A percentile compares a stretch with the other conserved stretches of the same genome.
Evolutionary conservation across 2,329 filamentous ascomycete species (phyloP).

Genomic region (Zymoseptoria pseudotritici): DNA sequence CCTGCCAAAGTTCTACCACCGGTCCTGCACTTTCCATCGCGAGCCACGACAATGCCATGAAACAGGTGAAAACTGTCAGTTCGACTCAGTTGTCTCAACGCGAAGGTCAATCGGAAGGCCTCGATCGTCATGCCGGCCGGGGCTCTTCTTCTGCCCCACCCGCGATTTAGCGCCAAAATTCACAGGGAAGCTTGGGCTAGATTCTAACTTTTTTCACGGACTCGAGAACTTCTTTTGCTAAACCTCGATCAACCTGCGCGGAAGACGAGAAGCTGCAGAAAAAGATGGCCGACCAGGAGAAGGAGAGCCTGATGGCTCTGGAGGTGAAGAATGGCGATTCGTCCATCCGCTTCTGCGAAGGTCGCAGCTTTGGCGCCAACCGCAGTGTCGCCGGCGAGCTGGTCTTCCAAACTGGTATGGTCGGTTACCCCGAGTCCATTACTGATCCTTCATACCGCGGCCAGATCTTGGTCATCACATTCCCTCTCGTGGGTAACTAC

Average conservation of each 20-base stretch:
- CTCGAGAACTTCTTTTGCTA: background rate
- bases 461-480: slow-evolving; percentile 94
- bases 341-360: slow-evolving; percentile 60
- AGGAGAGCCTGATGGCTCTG: slow-evolving; percentile 55
- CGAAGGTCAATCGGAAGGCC: background rate
- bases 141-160: no score
- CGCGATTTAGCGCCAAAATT: background rate
- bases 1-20: no score
- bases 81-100: background rate
- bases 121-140: background rate
- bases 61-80: no score
- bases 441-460: slow-evolving; percentile 82
- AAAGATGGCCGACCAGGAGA: slow-evolving; percentile 23
- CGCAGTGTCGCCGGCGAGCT: slow-evolving; percentile 94
- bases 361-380: slow-evolving; percentile 90
- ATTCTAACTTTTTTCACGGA: background rate
- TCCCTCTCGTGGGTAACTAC: slow-evolving; percentile 94
- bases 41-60: no score
- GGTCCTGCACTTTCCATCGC: no score
- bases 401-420: slow-evolving; percentile 99
- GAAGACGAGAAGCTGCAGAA: slow-evolving; percentile 8
- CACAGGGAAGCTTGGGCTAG: background rate
- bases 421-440: slow-evolving; percentile 91
- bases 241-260: slow-evolving; percentile 1
- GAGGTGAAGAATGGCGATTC: slow-evolving; percentile 84